Conservation (phyloP, 768 basidiomycete genomes). For the Pleurotus citrinopileatus region DNA sequence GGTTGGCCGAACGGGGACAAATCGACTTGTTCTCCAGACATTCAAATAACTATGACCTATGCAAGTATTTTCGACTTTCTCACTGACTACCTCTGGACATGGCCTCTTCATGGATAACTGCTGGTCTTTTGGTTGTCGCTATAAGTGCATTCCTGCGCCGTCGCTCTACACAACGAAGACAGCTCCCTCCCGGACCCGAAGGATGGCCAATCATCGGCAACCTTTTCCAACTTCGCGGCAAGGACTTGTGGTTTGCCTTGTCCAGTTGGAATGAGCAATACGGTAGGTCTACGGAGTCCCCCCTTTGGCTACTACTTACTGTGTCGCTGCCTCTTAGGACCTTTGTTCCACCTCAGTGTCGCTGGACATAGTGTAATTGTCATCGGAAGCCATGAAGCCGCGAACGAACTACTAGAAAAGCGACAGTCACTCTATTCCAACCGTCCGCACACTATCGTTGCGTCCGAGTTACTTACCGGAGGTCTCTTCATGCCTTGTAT, state of each 20-base stretch:
- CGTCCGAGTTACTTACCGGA: not conserved
- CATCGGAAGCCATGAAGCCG: conserved; percentile 6
- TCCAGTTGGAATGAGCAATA: not conserved
- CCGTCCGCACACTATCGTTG: conserved; percentile 20
- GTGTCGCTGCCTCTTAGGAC: not conserved
- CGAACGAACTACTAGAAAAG: conserved; percentile 14
- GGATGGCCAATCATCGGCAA: conserved; percentile 11
- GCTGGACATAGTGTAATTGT: conserved; percentile 9
- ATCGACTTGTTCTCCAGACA: too few relatives aligned
- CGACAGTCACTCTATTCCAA: conserved; percentile 21
- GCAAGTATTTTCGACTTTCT: too few relatives aligned
- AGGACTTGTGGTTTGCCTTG: not conserved
- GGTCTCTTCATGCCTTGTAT: not conserved
- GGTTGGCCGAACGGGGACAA: too few relatives aligned
- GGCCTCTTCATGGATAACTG: too few relatives aligned
- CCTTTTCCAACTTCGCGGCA: not conserved
- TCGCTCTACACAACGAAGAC: too few relatives aligned
- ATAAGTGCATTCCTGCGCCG: too few relatives aligned
- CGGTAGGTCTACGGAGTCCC: not conserved
- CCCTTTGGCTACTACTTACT: not conserved
- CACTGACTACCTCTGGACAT: too few relatives aligned
- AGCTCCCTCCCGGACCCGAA: conserved; percentile 12
- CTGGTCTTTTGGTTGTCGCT: too few relatives aligned
- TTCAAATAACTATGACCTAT: too few relatives aligned
- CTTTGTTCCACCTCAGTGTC: conserved; percentile 7